phyloP scores from a whole-genome alignment of 1,139 yeast species.

The Hemisphaericaspora xylofermentans region DNA sequence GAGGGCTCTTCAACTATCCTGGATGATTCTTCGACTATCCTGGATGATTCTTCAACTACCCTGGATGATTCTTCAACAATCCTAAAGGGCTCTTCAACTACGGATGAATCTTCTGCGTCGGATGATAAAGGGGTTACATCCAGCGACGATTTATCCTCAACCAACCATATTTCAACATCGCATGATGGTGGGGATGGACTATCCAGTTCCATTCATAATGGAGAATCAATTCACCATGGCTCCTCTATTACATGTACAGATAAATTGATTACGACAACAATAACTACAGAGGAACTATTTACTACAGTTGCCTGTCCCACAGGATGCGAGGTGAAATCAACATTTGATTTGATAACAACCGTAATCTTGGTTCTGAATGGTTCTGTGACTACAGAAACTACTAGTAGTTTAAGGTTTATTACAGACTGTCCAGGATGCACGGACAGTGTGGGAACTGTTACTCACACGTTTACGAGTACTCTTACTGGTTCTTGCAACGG shows the following conservation, averaged over 20 bases:
- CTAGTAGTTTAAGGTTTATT: conserved; percentile 1
- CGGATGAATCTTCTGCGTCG: neutral
- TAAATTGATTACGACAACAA: neutral
- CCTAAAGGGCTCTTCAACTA: neutral
- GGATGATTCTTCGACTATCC: no score
- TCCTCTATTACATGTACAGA: neutral
- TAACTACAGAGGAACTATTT: neutral
- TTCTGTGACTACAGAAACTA: neutral
- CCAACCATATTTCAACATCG: neutral
- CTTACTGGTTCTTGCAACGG: neutral
- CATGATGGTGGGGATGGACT: no score
- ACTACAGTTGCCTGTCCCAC: neutral
- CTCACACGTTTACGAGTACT: neutral
- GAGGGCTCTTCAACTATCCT: neutral
- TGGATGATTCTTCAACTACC: no score
- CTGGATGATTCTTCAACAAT: no score
- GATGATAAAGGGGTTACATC: neutral
- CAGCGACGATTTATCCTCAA: neutral
- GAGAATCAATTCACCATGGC: neutral
- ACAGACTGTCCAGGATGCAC: neutral
- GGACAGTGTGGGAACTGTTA: neutral
- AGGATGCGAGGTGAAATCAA: neutral
- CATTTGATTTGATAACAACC: conserved; percentile 1
- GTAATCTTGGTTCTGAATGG: neutral
- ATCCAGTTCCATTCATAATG: neutral